Evolutionary conservation across 306 rosid genomes (phyloP), one percentile per base, ranked within the genome.

Genomic region (Trifolium fragiferum): DNA sequence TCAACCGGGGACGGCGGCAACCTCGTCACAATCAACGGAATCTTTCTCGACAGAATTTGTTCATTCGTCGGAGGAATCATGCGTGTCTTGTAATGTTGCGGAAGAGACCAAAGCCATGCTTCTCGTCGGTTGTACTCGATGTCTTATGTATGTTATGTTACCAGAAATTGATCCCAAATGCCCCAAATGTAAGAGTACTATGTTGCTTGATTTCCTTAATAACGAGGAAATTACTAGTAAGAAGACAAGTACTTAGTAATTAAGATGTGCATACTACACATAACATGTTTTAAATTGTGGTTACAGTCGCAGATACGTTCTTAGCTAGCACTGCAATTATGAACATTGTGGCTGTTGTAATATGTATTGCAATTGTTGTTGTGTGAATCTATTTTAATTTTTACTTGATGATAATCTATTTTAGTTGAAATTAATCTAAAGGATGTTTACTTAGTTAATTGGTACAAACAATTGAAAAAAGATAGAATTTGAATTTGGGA

Each of bases 71-170:
- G 84, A 79, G 41, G 83, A 84, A 2, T 85, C 92, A 3, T 83
- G 92, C 14, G 85, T 84, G 21, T 85, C 88, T 40, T 57, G 60
- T 5, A 70, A 68, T 4, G 35, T 64, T 66, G 75, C 54, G 1
- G 84, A 85, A 30, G 87, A 70, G 35, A 64, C 85, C 10, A 80
- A 66, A 76, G 20, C 89, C 11, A 82, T 86, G 90, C 80, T 72
- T 63, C 83, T 89, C n/a, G 84, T 74, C 0, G 90, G 90, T 4
- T 90, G 96, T 30, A 86, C 86, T 1, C 78, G 89, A 14, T 90
- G 96, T 53, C 81, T 87, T 32, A 84, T 86, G 92, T 90, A 86
- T 38, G 86, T 90, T 12, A 81, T 90, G 90, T 55, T 83, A 18
- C 64, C 84, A 0, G 71, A 82, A 16, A 51, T 70, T 47, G 79